Conservation (phyloP, 352 stramenopile species). For the Phytophthora vignae region DNA sequence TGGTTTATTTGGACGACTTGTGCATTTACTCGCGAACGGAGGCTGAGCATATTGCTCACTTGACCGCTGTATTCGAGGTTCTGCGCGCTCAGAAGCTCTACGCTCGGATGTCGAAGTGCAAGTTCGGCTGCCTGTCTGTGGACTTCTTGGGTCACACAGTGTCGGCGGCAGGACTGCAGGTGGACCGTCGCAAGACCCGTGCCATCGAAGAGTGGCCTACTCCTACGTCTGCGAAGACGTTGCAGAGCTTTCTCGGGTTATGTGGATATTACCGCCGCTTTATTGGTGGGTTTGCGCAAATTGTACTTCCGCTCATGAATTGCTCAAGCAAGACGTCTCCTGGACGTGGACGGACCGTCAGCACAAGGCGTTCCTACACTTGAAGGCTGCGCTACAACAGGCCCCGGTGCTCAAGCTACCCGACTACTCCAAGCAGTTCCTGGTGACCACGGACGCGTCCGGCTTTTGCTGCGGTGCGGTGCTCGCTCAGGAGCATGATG, state of each 20-base stretch:
- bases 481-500: background rate
- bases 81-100: too few relatives aligned
- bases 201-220: slow-evolving; percentile 26
- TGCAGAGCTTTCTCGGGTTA: slow-evolving; percentile 40
- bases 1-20: too few relatives aligned
- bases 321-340: slow-evolving; percentile 29
- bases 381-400: slow-evolving; percentile 39
- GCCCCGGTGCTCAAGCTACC: slow-evolving; percentile 33
- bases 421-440: slow-evolving; percentile 4
- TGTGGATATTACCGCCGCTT: slow-evolving; percentile 42
- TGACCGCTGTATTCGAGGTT: too few relatives aligned
- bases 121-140: too few relatives aligned
- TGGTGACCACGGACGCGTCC: background rate
- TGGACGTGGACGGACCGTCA: slow-evolving; percentile 32
- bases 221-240: slow-evolving; percentile 17
- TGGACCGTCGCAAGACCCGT: slow-evolving; percentile 33
- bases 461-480: background rate
- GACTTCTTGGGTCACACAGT: too few relatives aligned
- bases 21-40: too few relatives aligned
- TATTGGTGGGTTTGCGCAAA: slow-evolving; percentile 28
- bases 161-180: slow-evolving; percentile 11
- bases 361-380: slow-evolving; percentile 15
- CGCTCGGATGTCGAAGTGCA: too few relatives aligned
- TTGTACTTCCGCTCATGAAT: slow-evolving; percentile 28
- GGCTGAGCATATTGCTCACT: too few relatives aligned